Evolutionary conservation across 306 rosid species (phyloP).

Genomic region (Pterocarpus santalinus): DNA sequence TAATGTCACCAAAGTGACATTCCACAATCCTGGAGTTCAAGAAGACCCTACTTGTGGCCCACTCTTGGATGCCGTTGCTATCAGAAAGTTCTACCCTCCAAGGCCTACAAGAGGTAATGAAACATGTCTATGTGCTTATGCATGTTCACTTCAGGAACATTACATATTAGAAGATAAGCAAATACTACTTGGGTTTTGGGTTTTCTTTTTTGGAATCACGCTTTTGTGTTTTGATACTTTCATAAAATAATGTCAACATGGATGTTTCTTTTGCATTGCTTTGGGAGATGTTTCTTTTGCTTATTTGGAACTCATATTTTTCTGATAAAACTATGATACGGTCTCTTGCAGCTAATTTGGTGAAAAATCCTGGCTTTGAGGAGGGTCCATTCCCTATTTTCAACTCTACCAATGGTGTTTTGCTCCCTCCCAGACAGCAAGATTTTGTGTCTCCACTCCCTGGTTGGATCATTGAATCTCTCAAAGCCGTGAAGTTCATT

Average conservation of each 20-base stretch:
- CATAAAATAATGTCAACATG: no score
- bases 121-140: neutral
- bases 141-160: neutral
- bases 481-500: constrained; percentile 84
- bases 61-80: constrained; percentile 88
- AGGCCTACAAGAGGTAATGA: constrained; percentile 69
- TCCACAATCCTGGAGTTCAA: constrained; percentile 90
- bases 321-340: constrained; percentile 9
- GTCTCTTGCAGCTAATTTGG: constrained; percentile 75
- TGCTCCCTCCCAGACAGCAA: constrained; percentile 90
- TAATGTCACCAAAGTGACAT: constrained; percentile 56
- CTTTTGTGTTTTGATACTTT: no score
- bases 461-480: constrained; percentile 94
- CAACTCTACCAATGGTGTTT: constrained; percentile 83
- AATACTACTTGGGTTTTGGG: no score
- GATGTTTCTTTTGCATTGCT: neutral
- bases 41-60: constrained; percentile 97
- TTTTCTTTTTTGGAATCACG: no score
- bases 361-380: constrained; percentile 81
- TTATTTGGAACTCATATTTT: neutral
- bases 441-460: constrained; percentile 89
- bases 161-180: no score
- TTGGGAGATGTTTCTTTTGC: neutral
- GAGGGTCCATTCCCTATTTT: constrained; percentile 83
- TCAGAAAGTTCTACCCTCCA: constrained; percentile 73